These are phyloP conservation scores for Cucurbita moschata DNA, from an alignment of 306 rosid species.

Conservation along the genomic window DNA sequence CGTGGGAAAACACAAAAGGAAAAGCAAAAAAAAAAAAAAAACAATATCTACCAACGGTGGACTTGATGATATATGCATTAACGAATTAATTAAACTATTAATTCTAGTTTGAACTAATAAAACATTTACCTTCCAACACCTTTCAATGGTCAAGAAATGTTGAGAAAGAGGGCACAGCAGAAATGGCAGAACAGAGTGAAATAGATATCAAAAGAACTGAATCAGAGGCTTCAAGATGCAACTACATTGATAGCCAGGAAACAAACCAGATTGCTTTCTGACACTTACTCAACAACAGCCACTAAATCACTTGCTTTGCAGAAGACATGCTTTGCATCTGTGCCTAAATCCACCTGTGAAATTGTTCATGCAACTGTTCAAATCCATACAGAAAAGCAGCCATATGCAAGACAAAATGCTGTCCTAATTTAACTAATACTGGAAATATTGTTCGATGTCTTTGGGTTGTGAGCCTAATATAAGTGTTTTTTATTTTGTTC, in stretches of 20 bases:
- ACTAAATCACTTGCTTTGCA: conserved; percentile 66
- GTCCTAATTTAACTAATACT: no score
- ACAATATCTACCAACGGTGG: no score
- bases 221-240: background rate
- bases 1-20: no score
- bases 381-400: background rate
- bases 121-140: no score
- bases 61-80: no score
- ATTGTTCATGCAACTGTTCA: background rate
- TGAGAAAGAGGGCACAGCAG: background rate
- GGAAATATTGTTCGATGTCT: background rate
- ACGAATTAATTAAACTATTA: no score
- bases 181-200: background rate
- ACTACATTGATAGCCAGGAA: background rate
- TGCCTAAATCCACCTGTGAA: conserved; percentile 87
- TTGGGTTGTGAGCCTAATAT: background rate
- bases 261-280: background rate
- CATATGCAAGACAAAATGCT: background rate
- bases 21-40: no score
- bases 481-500: background rate
- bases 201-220: background rate
- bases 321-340: conserved; percentile 65
- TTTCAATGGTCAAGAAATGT: background rate
- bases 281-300: conserved; percentile 61
- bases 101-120: no score